Percentiles rank a stretch among this genome's conserved stretches.
phyloP scores from a whole-genome alignment of 2,329 filamentous ascomycete genomes.

The Cordyceps sp. region DNA sequence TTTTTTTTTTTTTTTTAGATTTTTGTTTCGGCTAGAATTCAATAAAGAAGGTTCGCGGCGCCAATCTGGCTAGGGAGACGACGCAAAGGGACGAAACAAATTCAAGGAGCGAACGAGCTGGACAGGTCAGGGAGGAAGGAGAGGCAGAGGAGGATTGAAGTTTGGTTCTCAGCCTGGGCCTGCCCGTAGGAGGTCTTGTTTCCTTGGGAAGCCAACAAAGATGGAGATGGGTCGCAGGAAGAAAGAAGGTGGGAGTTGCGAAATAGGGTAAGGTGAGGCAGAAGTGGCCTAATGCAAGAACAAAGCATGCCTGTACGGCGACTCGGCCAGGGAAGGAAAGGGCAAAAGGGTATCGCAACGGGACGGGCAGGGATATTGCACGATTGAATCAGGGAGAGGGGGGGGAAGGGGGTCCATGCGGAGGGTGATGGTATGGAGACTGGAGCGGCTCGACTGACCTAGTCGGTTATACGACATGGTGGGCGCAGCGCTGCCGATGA shows the following conservation, averaged over 20 bases:
- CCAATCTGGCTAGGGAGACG: no score
- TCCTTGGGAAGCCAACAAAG: not conserved
- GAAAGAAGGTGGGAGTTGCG: not conserved
- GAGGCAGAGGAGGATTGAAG: not conserved
- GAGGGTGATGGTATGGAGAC: conserved; percentile 5
- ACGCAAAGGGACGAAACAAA: no score
- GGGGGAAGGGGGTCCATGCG: conserved; percentile 4
- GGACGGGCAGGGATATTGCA: not conserved
- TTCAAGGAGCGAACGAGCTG: not conserved
- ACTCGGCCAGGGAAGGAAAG: not conserved
- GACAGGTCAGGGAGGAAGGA: conserved; percentile 7
- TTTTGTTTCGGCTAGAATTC: no score
- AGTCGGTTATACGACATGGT: conserved; percentile 61
- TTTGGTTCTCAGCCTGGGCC: not conserved
- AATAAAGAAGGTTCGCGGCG: no score
- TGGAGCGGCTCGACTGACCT: conserved; percentile 31
- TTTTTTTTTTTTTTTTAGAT: no score
- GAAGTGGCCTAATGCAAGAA: not conserved
- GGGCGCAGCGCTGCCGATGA: not conserved
- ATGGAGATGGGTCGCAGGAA: not conserved
- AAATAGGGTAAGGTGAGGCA: not conserved
- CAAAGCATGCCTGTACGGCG: not conserved
- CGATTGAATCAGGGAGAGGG: not conserved
- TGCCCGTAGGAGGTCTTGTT: not conserved
- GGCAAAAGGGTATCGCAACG: not conserved